Percentiles rank a stretch among this genome's conserved stretches.
These are phyloP conservation scores for Coprinellus micaceus DNA, from an alignment of 768 basidiomycete species.

Conservation along the genomic window DNA sequence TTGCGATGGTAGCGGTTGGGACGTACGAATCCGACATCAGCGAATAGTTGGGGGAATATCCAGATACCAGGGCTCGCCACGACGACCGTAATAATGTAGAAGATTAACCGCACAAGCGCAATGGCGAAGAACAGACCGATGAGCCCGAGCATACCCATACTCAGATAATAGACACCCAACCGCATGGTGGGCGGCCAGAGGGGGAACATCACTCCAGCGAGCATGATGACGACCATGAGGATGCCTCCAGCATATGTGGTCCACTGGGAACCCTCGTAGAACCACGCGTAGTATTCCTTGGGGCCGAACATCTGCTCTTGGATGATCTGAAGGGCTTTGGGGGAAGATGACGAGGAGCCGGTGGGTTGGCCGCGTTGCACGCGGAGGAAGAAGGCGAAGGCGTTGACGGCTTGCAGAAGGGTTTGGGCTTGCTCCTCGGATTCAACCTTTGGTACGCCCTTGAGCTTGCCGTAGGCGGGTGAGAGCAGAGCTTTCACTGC, in stretches of 20 bases:
- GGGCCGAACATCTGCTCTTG: slow-evolving; percentile 76
- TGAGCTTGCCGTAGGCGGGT: slow-evolving; percentile 87
- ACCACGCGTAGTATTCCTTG: slow-evolving; percentile 92
- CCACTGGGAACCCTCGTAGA: slow-evolving; percentile 92
- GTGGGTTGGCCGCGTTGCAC: slow-evolving; percentile 74
- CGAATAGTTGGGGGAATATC: slow-evolving; percentile 98
- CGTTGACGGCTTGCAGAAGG: slow-evolving; percentile 66
- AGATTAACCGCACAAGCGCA: slow-evolving; percentile 85
- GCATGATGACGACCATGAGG: slow-evolving; percentile 89
- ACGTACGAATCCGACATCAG: slow-evolving; percentile 91
- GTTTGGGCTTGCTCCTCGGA: slow-evolving; percentile 71
- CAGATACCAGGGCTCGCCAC: slow-evolving; percentile 89
- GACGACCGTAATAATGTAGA: slow-evolving; percentile 90
- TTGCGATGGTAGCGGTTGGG: neutral
- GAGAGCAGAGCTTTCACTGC: slow-evolving; percentile 90
- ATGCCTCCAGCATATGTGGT: slow-evolving; percentile 88
- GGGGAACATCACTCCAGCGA: slow-evolving; percentile 98
- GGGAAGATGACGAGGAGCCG: slow-evolving; percentile 65
- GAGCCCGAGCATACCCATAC: slow-evolving; percentile 81
- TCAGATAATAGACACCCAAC: slow-evolving; percentile 93
- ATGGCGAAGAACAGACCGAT: slow-evolving; percentile 88
- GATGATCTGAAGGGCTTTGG: slow-evolving; percentile 76
- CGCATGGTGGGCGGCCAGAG: slow-evolving; percentile 94
- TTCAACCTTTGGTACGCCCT: slow-evolving; percentile 70
- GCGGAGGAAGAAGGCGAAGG: slow-evolving; percentile 88